Percentiles rank a stretch among this genome's conserved stretches.
Conservation (phyloP, 176 grass and related monocot species). For the Hordeum marinum region DNA sequence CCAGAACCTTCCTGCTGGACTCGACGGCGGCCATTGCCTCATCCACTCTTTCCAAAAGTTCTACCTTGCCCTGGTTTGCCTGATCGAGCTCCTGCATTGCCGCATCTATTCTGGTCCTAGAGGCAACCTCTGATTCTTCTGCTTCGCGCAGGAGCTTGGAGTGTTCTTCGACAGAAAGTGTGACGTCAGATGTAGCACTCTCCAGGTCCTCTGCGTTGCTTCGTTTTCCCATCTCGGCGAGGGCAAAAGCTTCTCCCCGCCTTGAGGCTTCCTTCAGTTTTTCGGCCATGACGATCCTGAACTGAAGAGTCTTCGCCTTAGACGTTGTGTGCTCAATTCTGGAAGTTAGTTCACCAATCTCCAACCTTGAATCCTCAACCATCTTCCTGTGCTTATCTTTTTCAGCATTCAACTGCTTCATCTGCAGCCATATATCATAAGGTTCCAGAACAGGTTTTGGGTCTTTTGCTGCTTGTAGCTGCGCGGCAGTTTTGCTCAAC, state of each 20-base stretch:
- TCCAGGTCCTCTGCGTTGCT: conserved; percentile 5
- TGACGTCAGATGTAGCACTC: conserved; percentile 11
- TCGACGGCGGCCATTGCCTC: conserved; percentile 69
- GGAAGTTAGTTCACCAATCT: conserved; percentile 56
- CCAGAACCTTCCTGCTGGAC: conserved; percentile 66
- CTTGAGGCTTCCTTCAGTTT: conserved; percentile 78
- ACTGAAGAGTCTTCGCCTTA: conserved; percentile 61
- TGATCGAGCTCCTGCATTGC: conserved; percentile 64
- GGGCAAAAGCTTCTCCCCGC: conserved; percentile 44
- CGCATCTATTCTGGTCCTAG: conserved; percentile 40
- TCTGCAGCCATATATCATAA: conserved; percentile 56
- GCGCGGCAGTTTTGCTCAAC: conserved; percentile 38
- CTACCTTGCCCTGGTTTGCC: conserved; percentile 48
- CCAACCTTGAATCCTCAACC: conserved; percentile 36
- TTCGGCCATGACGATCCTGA: conserved; percentile 70
- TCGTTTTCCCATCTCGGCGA: conserved; percentile 46
- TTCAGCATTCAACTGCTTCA: conserved; percentile 60
- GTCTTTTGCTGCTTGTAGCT: conserved; percentile 37
- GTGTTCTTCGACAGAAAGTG: conserved; percentile 46
- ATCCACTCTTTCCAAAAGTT: conserved; percentile 82
- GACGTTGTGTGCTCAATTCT: conserved; percentile 75
- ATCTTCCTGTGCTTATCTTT: conserved; percentile 52
- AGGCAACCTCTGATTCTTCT: conserved; percentile 39
- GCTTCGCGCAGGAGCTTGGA: conserved; percentile 39
- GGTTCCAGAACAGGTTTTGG: conserved; percentile 33